phyloP scores from a whole-genome alignment of 345 rosid genomes.

The Aquilaria yunnanensis region DNA sequence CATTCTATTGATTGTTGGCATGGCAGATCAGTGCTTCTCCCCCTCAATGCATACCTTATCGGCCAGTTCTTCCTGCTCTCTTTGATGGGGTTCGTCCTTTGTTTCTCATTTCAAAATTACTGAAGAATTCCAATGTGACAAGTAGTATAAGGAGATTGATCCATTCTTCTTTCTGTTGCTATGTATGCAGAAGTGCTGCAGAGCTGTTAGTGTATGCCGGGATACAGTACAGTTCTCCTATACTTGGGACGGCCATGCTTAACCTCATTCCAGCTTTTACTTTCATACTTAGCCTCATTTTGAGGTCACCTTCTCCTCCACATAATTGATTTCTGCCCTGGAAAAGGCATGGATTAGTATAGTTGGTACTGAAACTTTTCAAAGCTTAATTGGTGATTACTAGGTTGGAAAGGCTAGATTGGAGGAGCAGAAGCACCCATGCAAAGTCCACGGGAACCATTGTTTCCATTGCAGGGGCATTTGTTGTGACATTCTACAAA shows the following conservation, averaged over 20 bases:
- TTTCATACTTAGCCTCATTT: conserved; percentile 29
- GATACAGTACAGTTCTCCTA: conserved; percentile 30
- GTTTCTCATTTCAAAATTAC: not conserved
- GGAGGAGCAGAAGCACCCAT: conserved; percentile 28
- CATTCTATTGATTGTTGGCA: no score
- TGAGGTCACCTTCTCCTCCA: conserved; percentile 17
- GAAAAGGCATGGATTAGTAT: no score
- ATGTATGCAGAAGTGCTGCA: conserved; percentile 10
- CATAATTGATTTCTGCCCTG: not conserved
- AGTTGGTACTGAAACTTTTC: no score
- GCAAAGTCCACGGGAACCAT: conserved; percentile 35
- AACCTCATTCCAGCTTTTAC: conserved; percentile 35
- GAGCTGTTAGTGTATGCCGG: conserved; percentile 24
- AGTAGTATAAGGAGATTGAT: not conserved
- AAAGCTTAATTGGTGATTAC: no score
- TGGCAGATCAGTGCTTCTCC: conserved; percentile 13
- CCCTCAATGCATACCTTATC: conserved; percentile 9
- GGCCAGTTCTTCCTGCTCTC: conserved; percentile 22
- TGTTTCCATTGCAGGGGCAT: conserved; percentile 36
- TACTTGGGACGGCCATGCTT: conserved; percentile 28
- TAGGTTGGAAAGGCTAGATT: conserved; percentile 34
- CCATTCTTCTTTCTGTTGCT: not conserved
- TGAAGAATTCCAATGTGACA: no score
- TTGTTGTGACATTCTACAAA: conserved; percentile 28
- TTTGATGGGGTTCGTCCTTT: conserved; percentile 16